Percentiles rank a stretch among this genome's conserved stretches.
These are phyloP conservation scores for Microbotryomycetes sp. DNA, from an alignment of 1,284 basidiomycete species.

Conservation along the genomic window DNA sequence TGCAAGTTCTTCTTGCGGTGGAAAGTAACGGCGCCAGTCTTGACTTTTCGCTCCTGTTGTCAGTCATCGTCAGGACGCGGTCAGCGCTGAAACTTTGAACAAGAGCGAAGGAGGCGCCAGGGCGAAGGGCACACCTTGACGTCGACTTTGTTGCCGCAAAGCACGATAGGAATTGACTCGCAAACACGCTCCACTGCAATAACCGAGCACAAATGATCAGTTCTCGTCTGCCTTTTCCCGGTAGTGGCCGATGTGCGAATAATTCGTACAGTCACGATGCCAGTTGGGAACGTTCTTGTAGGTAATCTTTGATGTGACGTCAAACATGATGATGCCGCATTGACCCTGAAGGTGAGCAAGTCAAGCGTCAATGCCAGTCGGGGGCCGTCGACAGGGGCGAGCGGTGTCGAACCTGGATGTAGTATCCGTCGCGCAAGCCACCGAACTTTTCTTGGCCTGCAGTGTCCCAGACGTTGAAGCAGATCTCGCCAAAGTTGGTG, in stretches of 20 bases:
- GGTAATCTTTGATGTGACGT: slow-evolving; percentile 98
- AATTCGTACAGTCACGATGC: slow-evolving; percentile 57
- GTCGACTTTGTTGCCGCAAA: slow-evolving; percentile 99
- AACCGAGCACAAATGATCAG: neutral
- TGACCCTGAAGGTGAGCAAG: slow-evolving; percentile 55
- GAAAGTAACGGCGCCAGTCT: slow-evolving; percentile 95
- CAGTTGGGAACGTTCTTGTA: slow-evolving; percentile 99
- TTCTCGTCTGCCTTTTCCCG: neutral
- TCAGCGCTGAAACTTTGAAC: too few relatives aligned
- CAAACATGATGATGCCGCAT: slow-evolving; percentile 99
- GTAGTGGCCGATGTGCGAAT: neutral
- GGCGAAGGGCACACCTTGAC: slow-evolving; percentile 66
- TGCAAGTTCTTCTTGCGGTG: slow-evolving; percentile 99
- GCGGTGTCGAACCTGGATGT: slow-evolving; percentile 60
- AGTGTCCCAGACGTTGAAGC: slow-evolving; percentile 99
- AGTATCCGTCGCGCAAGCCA: slow-evolving; percentile 95
- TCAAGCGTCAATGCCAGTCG: too few relatives aligned
- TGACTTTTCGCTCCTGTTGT: slow-evolving; percentile 93
- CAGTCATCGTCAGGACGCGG: neutral
- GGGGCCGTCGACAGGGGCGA: slow-evolving; percentile 37
- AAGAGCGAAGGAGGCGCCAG: too few relatives aligned
- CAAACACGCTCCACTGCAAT: slow-evolving; percentile 90
- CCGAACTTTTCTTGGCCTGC: slow-evolving; percentile 99
- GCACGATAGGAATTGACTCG: slow-evolving; percentile 98
- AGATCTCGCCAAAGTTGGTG: slow-evolving; percentile 97